phyloP scores from a whole-genome alignment of 2,329 filamentous ascomycete species.

The Diaporthe sp. region DNA sequence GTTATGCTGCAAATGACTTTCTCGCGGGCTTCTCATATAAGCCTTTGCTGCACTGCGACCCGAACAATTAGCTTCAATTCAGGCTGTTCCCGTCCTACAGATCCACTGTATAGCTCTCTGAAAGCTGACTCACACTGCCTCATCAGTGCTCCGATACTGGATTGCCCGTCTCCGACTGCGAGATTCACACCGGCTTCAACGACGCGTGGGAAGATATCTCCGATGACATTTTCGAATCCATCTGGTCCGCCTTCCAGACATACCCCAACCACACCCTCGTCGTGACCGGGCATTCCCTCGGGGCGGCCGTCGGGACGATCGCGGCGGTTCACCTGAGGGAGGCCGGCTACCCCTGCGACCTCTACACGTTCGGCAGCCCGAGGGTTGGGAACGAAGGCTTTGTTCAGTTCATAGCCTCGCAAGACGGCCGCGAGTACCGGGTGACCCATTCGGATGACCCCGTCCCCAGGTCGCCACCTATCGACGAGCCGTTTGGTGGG shows the following conservation, averaged over 20 bases:
- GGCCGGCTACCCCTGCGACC: constrained; percentile 61
- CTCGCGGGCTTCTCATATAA: not conserved
- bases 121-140: not conserved
- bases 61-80: not conserved
- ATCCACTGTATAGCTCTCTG: not conserved
- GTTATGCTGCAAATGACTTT: constrained; percentile 49
- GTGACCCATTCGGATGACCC: constrained; percentile 78
- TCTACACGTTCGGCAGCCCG: constrained; percentile 78
- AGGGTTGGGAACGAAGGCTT: constrained; percentile 75
- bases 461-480: constrained; percentile 75
- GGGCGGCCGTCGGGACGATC: constrained; percentile 74
- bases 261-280: constrained; percentile 69
- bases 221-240: constrained; percentile 55
- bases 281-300: constrained; percentile 77
- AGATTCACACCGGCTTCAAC: constrained; percentile 71
- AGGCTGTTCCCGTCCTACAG: not conserved
- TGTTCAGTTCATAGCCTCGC: constrained; percentile 65
- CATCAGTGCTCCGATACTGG: constrained; percentile 24
- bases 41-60: not conserved
- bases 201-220: constrained; percentile 69
- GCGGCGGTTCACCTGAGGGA: constrained; percentile 69
- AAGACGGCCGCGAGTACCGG: constrained; percentile 67
- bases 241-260: constrained; percentile 58
- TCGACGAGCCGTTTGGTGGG: constrained; percentile 49
- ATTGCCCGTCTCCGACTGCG: constrained; percentile 53